Evolutionary conservation across 1,284 basidiomycete species (phyloP).

Genomic region (Rhodotorula sp.): DNA sequence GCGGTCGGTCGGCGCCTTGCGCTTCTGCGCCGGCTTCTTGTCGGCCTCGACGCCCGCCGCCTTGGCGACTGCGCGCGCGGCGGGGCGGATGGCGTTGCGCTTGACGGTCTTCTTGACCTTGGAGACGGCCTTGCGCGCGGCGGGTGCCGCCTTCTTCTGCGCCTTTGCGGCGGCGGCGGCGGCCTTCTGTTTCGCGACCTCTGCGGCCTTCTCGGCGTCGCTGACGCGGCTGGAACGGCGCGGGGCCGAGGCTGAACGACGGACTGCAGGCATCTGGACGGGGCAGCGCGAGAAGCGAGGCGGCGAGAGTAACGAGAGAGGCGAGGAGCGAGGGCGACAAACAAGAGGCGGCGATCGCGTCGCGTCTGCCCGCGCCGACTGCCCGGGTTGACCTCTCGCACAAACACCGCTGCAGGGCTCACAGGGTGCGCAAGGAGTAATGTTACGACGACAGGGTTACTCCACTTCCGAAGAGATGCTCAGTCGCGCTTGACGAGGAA

Average conservation of each 20-base stretch:
- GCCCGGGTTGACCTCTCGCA: not conserved
- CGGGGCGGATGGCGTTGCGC: conserved; percentile 19
- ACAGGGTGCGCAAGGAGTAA: not conserved
- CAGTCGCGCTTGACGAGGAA: conserved; percentile 26
- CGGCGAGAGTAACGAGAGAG: not conserved
- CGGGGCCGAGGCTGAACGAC: conserved; percentile 18
- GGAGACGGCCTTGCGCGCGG: conserved; percentile 1
- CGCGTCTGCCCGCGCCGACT: not conserved
- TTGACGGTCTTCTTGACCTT: conserved; percentile 9
- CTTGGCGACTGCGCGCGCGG: not conserved
- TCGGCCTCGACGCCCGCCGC: conserved; percentile 6
- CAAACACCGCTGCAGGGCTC: too few relatives aligned
- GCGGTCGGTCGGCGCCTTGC: conserved; percentile 36
- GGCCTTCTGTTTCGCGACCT: not conserved
- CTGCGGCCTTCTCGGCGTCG: not conserved
- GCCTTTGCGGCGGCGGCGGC: conserved; percentile 4
- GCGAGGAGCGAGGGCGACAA: not conserved
- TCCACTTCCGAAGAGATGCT: not conserved
- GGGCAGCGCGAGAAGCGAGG: not conserved
- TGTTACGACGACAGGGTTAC: conserved; percentile 22
- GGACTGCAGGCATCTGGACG: conserved; percentile 11
- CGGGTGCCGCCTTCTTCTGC: not conserved
- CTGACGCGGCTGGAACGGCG: conserved; percentile 13
- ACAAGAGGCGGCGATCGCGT: not conserved
- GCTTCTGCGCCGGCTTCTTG: not conserved